Base-by-base conservation (phyloP, 148 eudicot species). In the Cornus controversa region DNA sequence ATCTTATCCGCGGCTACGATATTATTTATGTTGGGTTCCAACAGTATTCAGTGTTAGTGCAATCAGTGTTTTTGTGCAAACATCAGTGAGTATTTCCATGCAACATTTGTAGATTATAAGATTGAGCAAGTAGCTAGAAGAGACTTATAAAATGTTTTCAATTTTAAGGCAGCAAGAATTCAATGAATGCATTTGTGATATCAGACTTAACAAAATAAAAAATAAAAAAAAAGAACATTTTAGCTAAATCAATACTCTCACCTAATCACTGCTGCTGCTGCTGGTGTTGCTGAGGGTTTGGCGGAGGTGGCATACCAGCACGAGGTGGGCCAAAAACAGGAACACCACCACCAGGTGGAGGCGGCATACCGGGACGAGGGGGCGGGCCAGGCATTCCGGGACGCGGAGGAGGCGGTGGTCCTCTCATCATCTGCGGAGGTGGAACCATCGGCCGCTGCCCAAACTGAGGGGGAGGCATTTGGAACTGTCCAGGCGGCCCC, bases 361-460 rank as follows among this genome's bases (percentile, higher is more conserved):
- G 83, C 1, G 82, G 82, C 86, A 84, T 80, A 8, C 85, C 86
- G 3, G 86, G 86, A 5, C 89, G 82, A 62, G 86, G 92, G 0
- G 87, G 91, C 0, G 87, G 90, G 2, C 87, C 90, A 0, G 78
- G 83, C 92, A 87, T 86, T 2, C 90, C 87, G 10, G 90, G 90
- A 16, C 88, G 79, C 36, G 83, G 84, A 0, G 81, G 81, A 0
- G 84, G 89, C 5, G 86, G 86, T 1, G 85, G 87, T 16, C 82
- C 84, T 63, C 87, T 77, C 84, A 84, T 85, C 80, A 80, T 80
- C 80, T 77, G 88, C 20, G 89, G 86, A 0, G 87, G 96, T 10
- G 88, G 89, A 29, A 77, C 83, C 89, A 86, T 86, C 0, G 91
- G 94, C 72, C 91, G 63, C 80, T 88, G 93, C 16, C 86, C 93